Percentiles rank a stretch among this genome's conserved stretches.
Evolutionary conservation across 805 yeast species (phyloP).

Genomic region (Suhomyces canberraensis): DNA sequence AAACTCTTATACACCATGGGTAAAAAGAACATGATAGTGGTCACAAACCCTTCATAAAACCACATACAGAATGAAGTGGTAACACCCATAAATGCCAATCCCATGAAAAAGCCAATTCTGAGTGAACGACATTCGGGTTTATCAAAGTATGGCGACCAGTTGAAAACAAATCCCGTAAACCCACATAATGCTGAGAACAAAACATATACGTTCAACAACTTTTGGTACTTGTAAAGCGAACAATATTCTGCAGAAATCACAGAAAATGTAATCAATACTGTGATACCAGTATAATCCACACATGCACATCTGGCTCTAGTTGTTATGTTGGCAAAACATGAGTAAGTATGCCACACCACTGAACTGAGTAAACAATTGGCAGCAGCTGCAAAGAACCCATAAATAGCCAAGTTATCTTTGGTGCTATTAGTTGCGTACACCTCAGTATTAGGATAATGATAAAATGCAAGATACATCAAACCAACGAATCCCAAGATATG

Average conservation of each 20-base stretch:
- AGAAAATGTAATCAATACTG: constrained; percentile 84
- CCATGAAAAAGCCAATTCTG: constrained; percentile 75
- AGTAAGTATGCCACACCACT: constrained; percentile 87
- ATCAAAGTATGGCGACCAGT: constrained; percentile 93
- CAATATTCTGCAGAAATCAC: constrained; percentile 84
- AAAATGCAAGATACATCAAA: constrained; percentile 52
- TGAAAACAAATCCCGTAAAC: constrained; percentile 65
- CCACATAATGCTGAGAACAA: constrained; percentile 66
- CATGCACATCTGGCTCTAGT: constrained; percentile 81
- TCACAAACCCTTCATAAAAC: constrained; percentile 51
- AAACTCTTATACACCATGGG: constrained; percentile 72
- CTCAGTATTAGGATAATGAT: constrained; percentile 61
- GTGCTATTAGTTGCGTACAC: constrained; percentile 45
- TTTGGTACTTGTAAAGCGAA: constrained; percentile 62
- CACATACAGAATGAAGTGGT: constrained; percentile 58
- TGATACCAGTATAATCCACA: constrained; percentile 92
- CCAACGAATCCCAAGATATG: constrained; percentile 70
- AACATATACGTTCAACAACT: constrained; percentile 47
- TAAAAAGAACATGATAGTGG: constrained; percentile 51
- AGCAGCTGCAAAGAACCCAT: constrained; percentile 67
- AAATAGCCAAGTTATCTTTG: constrained; percentile 48
- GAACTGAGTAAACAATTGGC: constrained; percentile 76
- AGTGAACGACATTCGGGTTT: constrained; percentile 78
- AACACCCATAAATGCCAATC: constrained; percentile 73
- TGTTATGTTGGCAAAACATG: constrained; percentile 62